phyloP scores from a whole-genome alignment of 2,329 filamentous ascomycete species.

The Epichloe glyceriae region DNA sequence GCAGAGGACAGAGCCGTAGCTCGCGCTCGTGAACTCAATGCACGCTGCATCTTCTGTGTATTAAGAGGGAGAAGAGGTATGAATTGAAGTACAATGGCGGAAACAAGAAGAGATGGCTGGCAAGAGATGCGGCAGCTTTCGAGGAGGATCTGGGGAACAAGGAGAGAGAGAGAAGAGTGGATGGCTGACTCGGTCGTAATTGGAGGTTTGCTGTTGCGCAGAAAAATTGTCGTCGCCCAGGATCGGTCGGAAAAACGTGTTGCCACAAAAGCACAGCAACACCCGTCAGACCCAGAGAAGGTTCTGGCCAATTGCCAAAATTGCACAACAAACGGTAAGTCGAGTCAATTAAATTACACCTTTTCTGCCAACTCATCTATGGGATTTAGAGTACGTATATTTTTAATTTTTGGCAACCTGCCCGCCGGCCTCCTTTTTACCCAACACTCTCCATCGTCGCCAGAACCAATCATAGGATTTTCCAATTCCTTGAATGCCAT shows the following conservation, averaged over 20 bases:
- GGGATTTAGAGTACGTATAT: background rate
- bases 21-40: slow-evolving; percentile 68
- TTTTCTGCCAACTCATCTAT: background rate
- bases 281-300: slow-evolving; percentile 6
- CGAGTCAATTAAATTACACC: background rate
- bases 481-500: background rate
- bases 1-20: slow-evolving; percentile 66
- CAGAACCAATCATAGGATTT: background rate
- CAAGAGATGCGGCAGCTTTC: slow-evolving; percentile 6
- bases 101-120: slow-evolving; percentile 13
- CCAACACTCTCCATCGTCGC: background rate
- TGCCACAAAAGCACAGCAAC: slow-evolving; percentile 10
- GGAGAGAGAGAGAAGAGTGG: slow-evolving; percentile 6
- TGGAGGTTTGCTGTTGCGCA: slow-evolving; percentile 11
- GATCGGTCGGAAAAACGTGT: slow-evolving; percentile 25
- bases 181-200: slow-evolving; percentile 2
- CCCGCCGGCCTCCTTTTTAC: background rate
- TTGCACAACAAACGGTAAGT: too few relatives aligned
- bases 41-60: slow-evolving; percentile 74
- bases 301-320: slow-evolving; percentile 7
- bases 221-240: slow-evolving; percentile 28
- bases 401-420: background rate
- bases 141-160: slow-evolving; percentile 3
- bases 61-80: slow-evolving; percentile 22
- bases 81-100: slow-evolving; percentile 10